A percentile compares a stretch with the other conserved stretches of the same genome.
Evolutionary conservation across 2,329 filamentous ascomycete species (phyloP).

Genomic region (Monosporascus sp.): DNA sequence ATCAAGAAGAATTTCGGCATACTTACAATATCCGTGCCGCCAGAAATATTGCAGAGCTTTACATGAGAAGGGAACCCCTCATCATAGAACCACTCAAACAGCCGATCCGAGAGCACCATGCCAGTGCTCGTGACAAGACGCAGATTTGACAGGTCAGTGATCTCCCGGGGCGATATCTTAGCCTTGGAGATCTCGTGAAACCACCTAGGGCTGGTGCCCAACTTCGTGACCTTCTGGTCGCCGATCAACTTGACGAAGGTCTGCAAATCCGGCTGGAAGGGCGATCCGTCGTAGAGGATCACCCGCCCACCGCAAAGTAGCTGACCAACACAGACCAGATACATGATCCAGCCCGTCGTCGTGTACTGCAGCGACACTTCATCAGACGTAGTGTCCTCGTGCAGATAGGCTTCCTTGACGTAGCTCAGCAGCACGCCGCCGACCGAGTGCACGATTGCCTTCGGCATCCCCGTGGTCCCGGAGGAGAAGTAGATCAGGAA

Average conservation of each 20-base stretch:
- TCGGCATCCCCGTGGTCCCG: constrained; percentile 77
- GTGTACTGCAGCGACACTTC: constrained; percentile 51
- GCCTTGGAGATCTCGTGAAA: constrained; percentile 66
- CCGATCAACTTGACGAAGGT: constrained; percentile 59
- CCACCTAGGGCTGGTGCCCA: constrained; percentile 74
- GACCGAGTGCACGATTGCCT: constrained; percentile 77
- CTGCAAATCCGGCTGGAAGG: constrained; percentile 64
- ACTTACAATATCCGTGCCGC: constrained; percentile 69
- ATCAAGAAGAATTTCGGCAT: not conserved
- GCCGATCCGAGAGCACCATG: constrained; percentile 72
- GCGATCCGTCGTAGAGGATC: constrained; percentile 78
- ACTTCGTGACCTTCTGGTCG: constrained; percentile 61
- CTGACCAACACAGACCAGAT: constrained; percentile 54
- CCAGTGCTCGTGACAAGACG: constrained; percentile 65
- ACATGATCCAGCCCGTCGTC: constrained; percentile 87
- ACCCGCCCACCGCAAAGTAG: constrained; percentile 56
- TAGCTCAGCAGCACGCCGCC: constrained; percentile 55
- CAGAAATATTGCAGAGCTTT: constrained; percentile 69
- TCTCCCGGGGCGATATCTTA: constrained; percentile 54
- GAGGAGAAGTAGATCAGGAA: constrained; percentile 75
- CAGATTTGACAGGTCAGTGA: constrained; percentile 58
- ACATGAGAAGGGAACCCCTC: constrained; percentile 60
- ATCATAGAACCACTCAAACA: constrained; percentile 77
- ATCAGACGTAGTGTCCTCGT: constrained; percentile 36
- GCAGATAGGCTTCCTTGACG: constrained; percentile 54